Base-by-base conservation (phyloP, 345 rosid species). In the Eucalyptus virginea region DNA sequence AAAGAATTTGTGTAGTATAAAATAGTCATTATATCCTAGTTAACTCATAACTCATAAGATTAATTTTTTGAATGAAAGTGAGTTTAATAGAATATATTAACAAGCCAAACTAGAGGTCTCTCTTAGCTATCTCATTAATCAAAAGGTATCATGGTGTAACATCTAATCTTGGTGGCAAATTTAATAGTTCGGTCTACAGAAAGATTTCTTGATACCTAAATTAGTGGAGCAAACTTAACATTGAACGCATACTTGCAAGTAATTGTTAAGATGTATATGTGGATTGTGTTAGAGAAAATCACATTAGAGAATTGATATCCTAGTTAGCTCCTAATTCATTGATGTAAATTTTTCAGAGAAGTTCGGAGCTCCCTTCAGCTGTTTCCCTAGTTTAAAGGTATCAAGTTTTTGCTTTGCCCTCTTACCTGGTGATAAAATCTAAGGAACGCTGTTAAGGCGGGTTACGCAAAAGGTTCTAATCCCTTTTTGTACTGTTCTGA, bases 1-100 rank as follows among this genome's bases (percentile, higher is more conserved):
- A 3, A 0, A 24, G 1, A 56, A 24, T 56, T 56, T 2, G 12
- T 56, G 4, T 24, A 30, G 0, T 56, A 56, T 56, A 56, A 26
- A 56, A 26, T 0, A 56, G 3, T 24, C 2, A 56, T 0, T 0
- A 56, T 56, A 56, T 56, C 3, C 14, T 56, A 56, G 0, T 56
- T 56, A 10, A 11, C 6, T 5, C 30, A 10, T 56, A 0, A 5
- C 3, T 56, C 62, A 56, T 56, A 9, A 1, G 2, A 24, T 24
- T 24, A 56, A 56, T 0, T 11, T 56, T 56, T 56, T 56, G 13
- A 24, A 26, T 56, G 21, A 56, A 56, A 23, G 0, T 56, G 30
- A 11, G 13, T 56, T 56, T 23, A 56, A 24, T 56, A 24, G 30
- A 10, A 56, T 56, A 24, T 56, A 26, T 56, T 56, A 56, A 24